Evolutionary conservation across 176 grass and related monocot species (phyloP), one percentile per base, ranked within the genome.

Genomic region (Rhynchospora tenuis): DNA sequence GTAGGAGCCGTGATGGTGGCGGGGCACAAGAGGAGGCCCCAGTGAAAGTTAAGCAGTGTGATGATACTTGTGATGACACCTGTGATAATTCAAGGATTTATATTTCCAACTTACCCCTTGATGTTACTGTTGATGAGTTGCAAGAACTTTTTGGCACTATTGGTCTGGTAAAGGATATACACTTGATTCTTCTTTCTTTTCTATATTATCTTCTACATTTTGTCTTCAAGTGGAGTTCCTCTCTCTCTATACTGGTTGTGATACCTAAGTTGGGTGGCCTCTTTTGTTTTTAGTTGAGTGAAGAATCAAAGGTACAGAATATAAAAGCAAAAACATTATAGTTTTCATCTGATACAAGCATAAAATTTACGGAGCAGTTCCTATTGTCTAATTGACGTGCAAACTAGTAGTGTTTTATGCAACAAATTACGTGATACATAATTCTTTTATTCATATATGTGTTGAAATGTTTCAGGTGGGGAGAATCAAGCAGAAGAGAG

Each of bases 21-120:
- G 73, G 48, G 0, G 82, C 83, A 22, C 60, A 1, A 78, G 82
- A 8, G 87, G 92, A n/a, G 86, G 76, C 26, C 87, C 85, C 57
- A 57, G 19, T 5, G 9, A 89, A 95, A 75, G 84, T 96, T 87
- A 99, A 96, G 77, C 97, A 99, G 70, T 99, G 97, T 82, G 93
- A 99, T 92, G 91, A 73, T 84, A 93, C 89, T 86, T 99, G 93
- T 83, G 91, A 86, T 55, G 97, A 96, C 31, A 86, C 85, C 23
- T 99, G 97, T 88, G 97, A 99, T 56, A 99, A 96, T 16, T 52
- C 97, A 47, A 99, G 97, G 83, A 99, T 99, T 86, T 99, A 99
- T 71, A 99, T 99, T 50, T 99, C 97, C 55, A 99, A 99, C 72
- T 92, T 99, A 81, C 97, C 97, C 16, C 93, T 91, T 27, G 91